phyloP scores from a whole-genome alignment of 2,329 filamentous ascomycete species.

The Boeremia lycopersici region DNA sequence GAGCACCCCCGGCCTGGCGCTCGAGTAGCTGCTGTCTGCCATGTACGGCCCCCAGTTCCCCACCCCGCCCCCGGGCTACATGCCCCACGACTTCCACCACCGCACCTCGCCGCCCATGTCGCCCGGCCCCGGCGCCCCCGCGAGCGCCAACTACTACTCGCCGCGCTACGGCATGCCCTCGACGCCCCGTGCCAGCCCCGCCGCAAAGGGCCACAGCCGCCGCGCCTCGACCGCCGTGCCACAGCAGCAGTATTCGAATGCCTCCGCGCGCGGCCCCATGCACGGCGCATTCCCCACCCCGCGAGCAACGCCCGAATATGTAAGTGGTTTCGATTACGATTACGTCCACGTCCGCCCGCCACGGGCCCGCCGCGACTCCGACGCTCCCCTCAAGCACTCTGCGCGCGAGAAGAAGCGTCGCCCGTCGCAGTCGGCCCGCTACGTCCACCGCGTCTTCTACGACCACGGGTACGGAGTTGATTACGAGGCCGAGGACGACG shows the following conservation, averaged over 20 bases:
- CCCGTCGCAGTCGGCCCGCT: conserved; percentile 58
- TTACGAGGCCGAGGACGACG: conserved; percentile 53
- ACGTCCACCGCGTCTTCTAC: conserved; percentile 63
- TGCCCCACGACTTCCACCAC: conserved; percentile 45
- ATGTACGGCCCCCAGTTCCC: conserved; percentile 43
- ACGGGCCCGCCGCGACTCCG: conserved; percentile 47
- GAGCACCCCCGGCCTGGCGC: conserved; percentile 43
- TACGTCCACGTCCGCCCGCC: conserved; percentile 55
- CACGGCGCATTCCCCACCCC: conserved; percentile 55
- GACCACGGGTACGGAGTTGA: conserved; percentile 57
- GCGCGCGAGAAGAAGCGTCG: conserved; percentile 55
- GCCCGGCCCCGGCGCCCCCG: conserved; percentile 50
- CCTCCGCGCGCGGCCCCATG: conserved; percentile 44
- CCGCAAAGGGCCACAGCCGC: conserved; percentile 57
- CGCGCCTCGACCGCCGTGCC: conserved; percentile 60
- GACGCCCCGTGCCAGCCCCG: conserved; percentile 53
- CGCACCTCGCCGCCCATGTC: conserved; percentile 51
- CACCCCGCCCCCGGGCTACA: conserved; percentile 45
- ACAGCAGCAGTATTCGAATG: conserved; percentile 51
- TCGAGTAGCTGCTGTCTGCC: conserved; percentile 14
- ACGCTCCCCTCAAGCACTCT: conserved; percentile 49
- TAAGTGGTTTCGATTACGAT: conserved; percentile 64
- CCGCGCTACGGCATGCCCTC: conserved; percentile 58
- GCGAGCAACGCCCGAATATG: conserved; percentile 66
- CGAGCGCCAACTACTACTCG: conserved; percentile 57